A percentile compares a stretch with the other conserved stretches of the same genome.
Evolutionary conservation across 148 eudicot genomes (phyloP).

Genomic region (Amaranthus hypochondriacus): DNA sequence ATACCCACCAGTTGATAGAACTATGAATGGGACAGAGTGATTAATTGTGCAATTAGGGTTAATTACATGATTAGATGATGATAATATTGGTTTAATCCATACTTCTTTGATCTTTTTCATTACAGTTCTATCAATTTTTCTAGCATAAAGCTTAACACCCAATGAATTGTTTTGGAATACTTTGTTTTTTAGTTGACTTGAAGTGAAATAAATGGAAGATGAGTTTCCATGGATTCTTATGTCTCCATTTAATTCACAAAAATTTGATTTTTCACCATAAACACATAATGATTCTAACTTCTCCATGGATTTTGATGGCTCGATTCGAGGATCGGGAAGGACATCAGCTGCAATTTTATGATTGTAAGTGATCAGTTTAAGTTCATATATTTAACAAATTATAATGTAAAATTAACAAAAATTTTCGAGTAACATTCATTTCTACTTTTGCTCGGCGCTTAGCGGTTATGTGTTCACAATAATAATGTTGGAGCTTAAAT

Average conservation of each 20-base stretch:
- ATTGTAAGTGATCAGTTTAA: neutral
- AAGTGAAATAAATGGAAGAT: constrained; percentile 38
- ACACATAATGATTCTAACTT: constrained; percentile 35
- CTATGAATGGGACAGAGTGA: constrained; percentile 28
- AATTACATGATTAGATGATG: neutral
- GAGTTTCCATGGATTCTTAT: constrained; percentile 51
- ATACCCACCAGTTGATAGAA: constrained; percentile 36
- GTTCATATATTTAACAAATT: neutral
- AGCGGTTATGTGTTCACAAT: too few species aligned
- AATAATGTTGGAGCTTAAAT: too few species aligned
- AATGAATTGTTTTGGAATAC: constrained; percentile 10
- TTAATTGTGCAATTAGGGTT: constrained; percentile 21
- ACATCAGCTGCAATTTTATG: constrained; percentile 8
- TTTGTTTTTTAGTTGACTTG: constrained; percentile 3
- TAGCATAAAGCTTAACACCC: constrained; percentile 47
- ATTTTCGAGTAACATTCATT: neutral
- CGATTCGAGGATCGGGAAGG: constrained; percentile 5
- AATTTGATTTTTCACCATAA: constrained; percentile 38
- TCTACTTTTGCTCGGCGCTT: neutral
- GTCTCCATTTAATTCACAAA: constrained; percentile 47
- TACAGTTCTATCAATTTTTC: constrained; percentile 34
- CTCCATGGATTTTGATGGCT: neutral
- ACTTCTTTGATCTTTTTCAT: constrained; percentile 28
- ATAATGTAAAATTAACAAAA: neutral
- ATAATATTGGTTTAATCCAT: constrained; percentile 14